Percentiles rank a stretch among this genome's conserved stretches.
phyloP scores from a whole-genome alignment of 2,329 filamentous ascomycete species.

The Paracoccidioides brasiliensis region DNA sequence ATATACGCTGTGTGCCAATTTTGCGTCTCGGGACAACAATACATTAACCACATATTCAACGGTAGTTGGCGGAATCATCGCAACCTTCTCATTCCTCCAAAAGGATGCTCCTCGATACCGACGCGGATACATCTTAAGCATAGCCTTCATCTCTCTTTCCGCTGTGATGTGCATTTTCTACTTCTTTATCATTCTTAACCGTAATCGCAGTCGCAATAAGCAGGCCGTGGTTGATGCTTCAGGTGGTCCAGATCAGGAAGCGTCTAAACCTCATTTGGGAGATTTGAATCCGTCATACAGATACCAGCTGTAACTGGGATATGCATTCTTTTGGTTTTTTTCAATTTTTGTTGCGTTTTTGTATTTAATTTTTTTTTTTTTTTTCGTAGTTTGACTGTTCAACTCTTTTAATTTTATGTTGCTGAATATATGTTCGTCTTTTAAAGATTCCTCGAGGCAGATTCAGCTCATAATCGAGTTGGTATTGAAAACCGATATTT shows the following conservation, averaged over 20 bases:
- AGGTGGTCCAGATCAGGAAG: slow-evolving; percentile 8
- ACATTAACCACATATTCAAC: not conserved
- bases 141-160: slow-evolving; percentile 59
- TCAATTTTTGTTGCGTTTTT: not conserved
- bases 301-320: slow-evolving; percentile 18
- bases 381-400: not conserved
- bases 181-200: slow-evolving; percentile 22
- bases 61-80: slow-evolving; percentile 59
- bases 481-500: too few relatives aligned
- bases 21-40: not conserved
- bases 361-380: not conserved
- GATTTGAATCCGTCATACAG: slow-evolving; percentile 31
- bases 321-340: not conserved
- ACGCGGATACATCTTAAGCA: slow-evolving; percentile 63
- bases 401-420: not conserved
- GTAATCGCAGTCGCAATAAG: slow-evolving; percentile 30
- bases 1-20: too few relatives aligned
- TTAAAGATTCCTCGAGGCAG: too few relatives aligned
- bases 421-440: too few relatives aligned
- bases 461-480: too few relatives aligned
- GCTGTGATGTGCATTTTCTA: slow-evolving; percentile 37
- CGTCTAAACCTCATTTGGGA: slow-evolving; percentile 20
- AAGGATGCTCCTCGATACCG: slow-evolving; percentile 56
- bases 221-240: slow-evolving; percentile 12
- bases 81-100: slow-evolving; percentile 55